Conservation (phyloP, 2,329 filamentous ascomycete species). For the Penicillium sp. region DNA sequence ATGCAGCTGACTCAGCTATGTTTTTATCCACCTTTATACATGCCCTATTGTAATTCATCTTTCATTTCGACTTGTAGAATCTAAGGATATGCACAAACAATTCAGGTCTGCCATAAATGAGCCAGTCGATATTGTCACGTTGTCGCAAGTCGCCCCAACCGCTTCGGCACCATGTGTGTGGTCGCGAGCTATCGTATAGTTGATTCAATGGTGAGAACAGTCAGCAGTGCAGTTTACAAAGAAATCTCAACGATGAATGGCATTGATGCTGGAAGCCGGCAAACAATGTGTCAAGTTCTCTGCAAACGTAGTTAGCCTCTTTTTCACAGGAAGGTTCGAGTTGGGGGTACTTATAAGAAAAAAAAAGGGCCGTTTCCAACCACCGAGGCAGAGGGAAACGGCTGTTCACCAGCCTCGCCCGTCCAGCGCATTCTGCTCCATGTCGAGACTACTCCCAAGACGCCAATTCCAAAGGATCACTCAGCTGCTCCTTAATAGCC, state of each 20-base stretch:
- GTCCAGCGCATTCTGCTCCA: slow-evolving; percentile 15
- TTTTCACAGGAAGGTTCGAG: not conserved
- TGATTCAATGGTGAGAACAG: not conserved
- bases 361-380: slow-evolving; percentile 27
- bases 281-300: not conserved
- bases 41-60: too few species aligned
- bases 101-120: not conserved
- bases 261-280: not conserved
- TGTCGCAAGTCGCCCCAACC: not conserved
- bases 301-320: slow-evolving; percentile 32
- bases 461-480: slow-evolving; percentile 6
- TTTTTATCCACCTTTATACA: not conserved
- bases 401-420: slow-evolving; percentile 21
- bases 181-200: not conserved
- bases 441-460: slow-evolving; percentile 3
- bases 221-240: too few species aligned
- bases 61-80: too few species aligned
- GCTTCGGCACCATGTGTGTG: not conserved
- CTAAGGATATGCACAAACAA: not conserved
- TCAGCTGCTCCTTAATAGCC: slow-evolving; percentile 9
- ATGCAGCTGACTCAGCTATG: slow-evolving; percentile 15
- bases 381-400: slow-evolving; percentile 25
- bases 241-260: too few species aligned
- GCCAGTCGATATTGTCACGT: not conserved
- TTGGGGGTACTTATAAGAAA: slow-evolving; percentile 41